phyloP scores from a whole-genome alignment of 2,329 filamentous ascomycete species.

The Stenocarpella maydis region DNA sequence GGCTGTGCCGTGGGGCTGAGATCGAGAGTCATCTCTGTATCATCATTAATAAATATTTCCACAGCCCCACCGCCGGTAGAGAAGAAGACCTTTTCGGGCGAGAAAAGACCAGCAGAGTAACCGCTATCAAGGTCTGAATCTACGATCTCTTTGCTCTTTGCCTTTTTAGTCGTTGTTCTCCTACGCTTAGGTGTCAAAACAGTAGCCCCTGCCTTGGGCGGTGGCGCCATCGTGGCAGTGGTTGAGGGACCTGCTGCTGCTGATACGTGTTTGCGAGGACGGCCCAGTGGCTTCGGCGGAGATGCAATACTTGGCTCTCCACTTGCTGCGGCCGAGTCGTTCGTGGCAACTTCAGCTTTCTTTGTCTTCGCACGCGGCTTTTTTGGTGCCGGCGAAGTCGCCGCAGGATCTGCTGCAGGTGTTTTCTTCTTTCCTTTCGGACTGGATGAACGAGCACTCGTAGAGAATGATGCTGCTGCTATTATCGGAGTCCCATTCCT shows the following conservation, averaged over 20 bases:
- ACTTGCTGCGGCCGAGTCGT: constrained; percentile 48
- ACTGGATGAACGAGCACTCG: constrained; percentile 34
- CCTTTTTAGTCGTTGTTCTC: constrained; percentile 35
- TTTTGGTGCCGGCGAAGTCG: constrained; percentile 21
- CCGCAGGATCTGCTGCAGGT: neutral
- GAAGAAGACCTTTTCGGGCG: constrained; percentile 52
- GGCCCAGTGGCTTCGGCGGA: constrained; percentile 50
- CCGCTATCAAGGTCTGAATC: constrained; percentile 58
- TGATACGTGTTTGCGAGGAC: constrained; percentile 49
- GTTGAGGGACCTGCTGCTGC: neutral
- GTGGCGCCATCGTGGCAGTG: constrained; percentile 28
- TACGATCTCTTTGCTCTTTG: constrained; percentile 58
- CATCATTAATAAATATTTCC: constrained; percentile 55
- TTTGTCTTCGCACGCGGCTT: constrained; percentile 46
- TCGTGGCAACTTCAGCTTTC: constrained; percentile 39
- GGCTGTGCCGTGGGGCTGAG: constrained; percentile 52
- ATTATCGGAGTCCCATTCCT: constrained; percentile 49
- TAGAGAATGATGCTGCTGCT: constrained; percentile 34
- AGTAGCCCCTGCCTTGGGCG: constrained; percentile 36
- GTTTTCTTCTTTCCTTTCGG: constrained; percentile 36
- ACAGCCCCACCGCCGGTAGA: constrained; percentile 48
- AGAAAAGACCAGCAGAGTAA: constrained; percentile 42
- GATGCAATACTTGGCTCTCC: constrained; percentile 40
- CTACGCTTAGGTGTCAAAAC: constrained; percentile 43
- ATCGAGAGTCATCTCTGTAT: constrained; percentile 53